Base-by-base conservation (phyloP, 1,284 basidiomycete species). In the Athelia psychrophila region DNA sequence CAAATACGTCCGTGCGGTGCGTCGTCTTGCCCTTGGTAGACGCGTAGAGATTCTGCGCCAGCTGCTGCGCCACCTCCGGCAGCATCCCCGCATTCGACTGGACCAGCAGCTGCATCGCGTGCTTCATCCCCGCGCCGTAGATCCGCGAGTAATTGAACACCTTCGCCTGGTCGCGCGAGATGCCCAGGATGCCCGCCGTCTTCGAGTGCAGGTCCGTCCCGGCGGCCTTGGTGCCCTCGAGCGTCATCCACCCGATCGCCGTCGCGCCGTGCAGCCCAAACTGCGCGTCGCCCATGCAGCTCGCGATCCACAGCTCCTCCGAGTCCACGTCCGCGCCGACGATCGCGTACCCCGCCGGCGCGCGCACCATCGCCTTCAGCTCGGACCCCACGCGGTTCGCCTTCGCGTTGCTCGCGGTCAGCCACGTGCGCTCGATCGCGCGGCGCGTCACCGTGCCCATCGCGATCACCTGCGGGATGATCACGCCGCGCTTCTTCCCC, bases 101-200 rank as follows among this genome's bases (percentile, higher is more conserved):
- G 51, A 95, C 77, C 1, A 99, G 76, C 2, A 99, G 80, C 36
- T 96, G 82, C 3, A 95, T 79, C 2, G 96, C 96, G 61, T 99
- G 96, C 52, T 88, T 87, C 81, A 95, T 93, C 16, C 97, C 97
- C 0, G 97, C 96, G 16, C 96, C 96, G 63, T 99, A 99, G 61
- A 99, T 98, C 48, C 97, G 86, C 40, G 95, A 98, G 65, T 99
- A 99, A 67, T 99, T 99, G 82, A 99, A 99, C 20, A 99, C 93
- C 67, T 99, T 99, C 46, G 97, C 97, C 62, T 94, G 89, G 64
- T 99, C 93, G 38, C 97, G 84, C 44, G 92, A 91, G 55, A 95
- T 98, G 19, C 93, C 92, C 47, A 99, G 75, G 60, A 99, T 99
- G 54, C 74, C 85, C 5, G 96, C 97, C 8, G 96, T 98, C 74